Percentiles rank a stretch among this genome's conserved stretches.
These are phyloP conservation scores for Aspergillus hancockii DNA, from an alignment of 495 filamentous ascomycete species.

Conservation along the genomic window DNA sequence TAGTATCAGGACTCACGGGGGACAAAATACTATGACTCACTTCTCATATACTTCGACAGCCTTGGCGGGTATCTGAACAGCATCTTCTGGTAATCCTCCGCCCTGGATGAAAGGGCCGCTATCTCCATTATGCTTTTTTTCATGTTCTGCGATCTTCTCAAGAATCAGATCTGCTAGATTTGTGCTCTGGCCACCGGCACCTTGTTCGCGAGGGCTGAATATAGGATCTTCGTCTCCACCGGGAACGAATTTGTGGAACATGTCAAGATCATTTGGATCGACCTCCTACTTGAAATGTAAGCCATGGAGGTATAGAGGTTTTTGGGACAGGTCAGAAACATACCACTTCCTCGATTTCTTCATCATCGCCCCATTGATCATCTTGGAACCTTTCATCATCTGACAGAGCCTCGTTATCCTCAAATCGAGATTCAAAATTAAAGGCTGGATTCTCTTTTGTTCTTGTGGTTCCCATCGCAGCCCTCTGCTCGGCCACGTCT, in stretches of 20 bases:
- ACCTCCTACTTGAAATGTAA: conserved; percentile 58
- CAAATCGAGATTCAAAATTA: conserved; percentile 62
- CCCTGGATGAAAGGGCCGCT: conserved; percentile 43
- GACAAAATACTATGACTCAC: conserved; percentile 44
- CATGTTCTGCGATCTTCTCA: conserved; percentile 89
- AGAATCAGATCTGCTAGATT: conserved; percentile 91
- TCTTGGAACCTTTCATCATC: conserved; percentile 58
- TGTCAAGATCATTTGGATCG: conserved; percentile 84
- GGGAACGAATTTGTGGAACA: conserved; percentile 88
- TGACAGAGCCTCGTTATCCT: conserved; percentile 50
- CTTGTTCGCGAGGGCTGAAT: conserved; percentile 47
- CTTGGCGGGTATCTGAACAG: conserved; percentile 85
- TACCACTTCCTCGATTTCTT: conserved; percentile 74
- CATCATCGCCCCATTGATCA: conserved; percentile 62
- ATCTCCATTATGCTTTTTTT: conserved; percentile 61
- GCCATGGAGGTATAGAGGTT: neutral
- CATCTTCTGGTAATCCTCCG: conserved; percentile 64
- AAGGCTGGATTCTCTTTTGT: conserved; percentile 60
- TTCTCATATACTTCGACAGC: conserved; percentile 92
- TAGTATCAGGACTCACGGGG: conserved; percentile 13
- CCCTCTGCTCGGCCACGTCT: conserved; percentile 55
- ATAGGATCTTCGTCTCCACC: conserved; percentile 50
- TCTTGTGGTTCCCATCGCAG: conserved; percentile 23
- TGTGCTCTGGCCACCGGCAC: conserved; percentile 56
- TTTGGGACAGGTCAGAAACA: conserved; percentile 16